Conservation (phyloP, 1,139 yeast species). For the Pichia sp. region DNA sequence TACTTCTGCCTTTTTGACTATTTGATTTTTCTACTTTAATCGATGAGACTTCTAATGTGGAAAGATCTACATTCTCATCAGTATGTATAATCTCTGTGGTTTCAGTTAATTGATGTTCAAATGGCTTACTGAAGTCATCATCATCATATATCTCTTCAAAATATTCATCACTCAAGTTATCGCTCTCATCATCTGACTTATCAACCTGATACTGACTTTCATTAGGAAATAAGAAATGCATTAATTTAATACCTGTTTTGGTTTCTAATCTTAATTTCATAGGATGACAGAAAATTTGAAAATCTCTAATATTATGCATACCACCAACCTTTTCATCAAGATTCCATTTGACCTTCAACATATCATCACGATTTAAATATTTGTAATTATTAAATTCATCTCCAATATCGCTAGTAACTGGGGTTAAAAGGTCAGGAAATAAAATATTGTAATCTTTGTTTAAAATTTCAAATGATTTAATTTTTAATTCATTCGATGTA, state of each 20-base stretch:
- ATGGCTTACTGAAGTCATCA: background rate
- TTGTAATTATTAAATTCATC: background rate
- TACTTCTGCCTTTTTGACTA: slow-evolving; percentile 1
- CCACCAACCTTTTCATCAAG: slow-evolving; percentile 67
- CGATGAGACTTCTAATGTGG: background rate
- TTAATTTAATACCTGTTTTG: slow-evolving; percentile 48
- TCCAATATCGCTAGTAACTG: too few relatives aligned
- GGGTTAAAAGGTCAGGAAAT: slow-evolving; percentile 47
- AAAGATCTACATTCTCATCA: background rate
- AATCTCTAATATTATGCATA: slow-evolving; percentile 50
- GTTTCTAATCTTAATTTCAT: slow-evolving; percentile 56
- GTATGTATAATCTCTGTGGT: background rate
- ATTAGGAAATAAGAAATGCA: slow-evolving; percentile 49
- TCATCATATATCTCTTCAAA: background rate
- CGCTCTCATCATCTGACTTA: background rate
- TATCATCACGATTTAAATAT: slow-evolving; percentile 5
- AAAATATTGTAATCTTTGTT: slow-evolving; percentile 55
- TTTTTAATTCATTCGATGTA: slow-evolving; percentile 51
- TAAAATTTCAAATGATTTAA: slow-evolving; percentile 65
- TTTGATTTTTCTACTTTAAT: background rate
- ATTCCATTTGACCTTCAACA: slow-evolving; percentile 52
- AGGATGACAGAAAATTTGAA: slow-evolving; percentile 49
- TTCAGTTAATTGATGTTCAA: too few relatives aligned
- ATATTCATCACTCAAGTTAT: background rate
- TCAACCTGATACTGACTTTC: slow-evolving; percentile 1